Base-by-base conservation (phyloP, 768 basidiomycete species). In the Boletus insuetus region DNA sequence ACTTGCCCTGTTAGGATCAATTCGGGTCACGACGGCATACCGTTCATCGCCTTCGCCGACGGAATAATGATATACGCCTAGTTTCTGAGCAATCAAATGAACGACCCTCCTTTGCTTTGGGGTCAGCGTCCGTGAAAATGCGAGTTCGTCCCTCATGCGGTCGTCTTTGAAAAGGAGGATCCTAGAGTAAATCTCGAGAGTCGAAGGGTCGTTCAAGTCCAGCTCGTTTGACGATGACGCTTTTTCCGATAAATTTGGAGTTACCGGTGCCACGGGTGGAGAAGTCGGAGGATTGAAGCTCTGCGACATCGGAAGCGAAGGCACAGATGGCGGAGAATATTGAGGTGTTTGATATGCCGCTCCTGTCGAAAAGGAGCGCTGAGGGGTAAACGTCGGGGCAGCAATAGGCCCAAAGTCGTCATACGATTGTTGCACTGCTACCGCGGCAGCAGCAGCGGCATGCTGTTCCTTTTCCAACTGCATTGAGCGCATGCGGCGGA, bases 91-190 rank as follows among this genome's bases (percentile, higher is more conserved):
- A 54, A 98, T 89, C 54, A 98, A 80, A 70, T 99, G 96, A 31
- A 99, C 96, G 14, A 94, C 87, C 60, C 95, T 78, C 57, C 96
- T 77, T 70, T 98, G 94, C 69, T 89, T 89, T 20, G 93, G 83
- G 32, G 82, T 77, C 19, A 98, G 81, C 14, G 87, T 85, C 53
- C 91, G 77, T n/a, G 95, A 94, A 73, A 98, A 98, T 6, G 95
- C 94, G 51, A 98, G 84, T 71, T 98, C 95, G 64, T 98, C 95
- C 35, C 96, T 82, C 92, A 98, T 94, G 63, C 82, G 85, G 70
- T 98, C 95, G 64, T 97, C 94, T 77, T 96, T 98, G 85, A 99
- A 99, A 38, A 98, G 79, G 38, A 98, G 76, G 60, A 98, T 91
- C 61, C 94, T 83, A 46, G 97, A 98, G 70, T 98, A 98, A 62